phyloP scores from a whole-genome alignment of 169 alveolate species.

The Plasmodium knowlesi region DNA sequence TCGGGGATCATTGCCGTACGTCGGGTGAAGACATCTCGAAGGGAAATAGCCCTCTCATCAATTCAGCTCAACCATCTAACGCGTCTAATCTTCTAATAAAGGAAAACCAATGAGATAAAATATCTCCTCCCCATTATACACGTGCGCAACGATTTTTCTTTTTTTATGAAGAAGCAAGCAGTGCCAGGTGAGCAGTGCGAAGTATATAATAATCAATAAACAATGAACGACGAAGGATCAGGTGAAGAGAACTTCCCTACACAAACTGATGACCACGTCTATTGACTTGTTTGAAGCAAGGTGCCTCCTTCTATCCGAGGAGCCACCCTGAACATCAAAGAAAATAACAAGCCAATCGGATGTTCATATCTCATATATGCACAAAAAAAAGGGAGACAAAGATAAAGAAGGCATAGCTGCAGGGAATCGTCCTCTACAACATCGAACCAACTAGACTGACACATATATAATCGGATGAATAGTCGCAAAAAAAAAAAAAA shows the following conservation, averaged over 20 bases:
- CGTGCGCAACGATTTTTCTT: not conserved
- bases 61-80: not conserved
- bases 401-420: not conserved
- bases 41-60: not conserved
- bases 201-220: not conserved
- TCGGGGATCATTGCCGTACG: not conserved
- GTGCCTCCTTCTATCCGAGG: not conserved
- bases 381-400: not conserved
- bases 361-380: not conserved
- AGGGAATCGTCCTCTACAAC: not conserved
- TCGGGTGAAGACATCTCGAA: not conserved
- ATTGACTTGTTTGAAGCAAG: not conserved
- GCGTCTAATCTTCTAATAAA: not conserved
- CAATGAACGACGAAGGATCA: not conserved
- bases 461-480: not conserved
- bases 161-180: not conserved
- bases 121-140: not conserved
- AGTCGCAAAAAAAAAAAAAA: not conserved
- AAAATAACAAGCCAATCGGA: not conserved
- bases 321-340: not conserved
- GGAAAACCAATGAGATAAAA: not conserved
- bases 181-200: not conserved
- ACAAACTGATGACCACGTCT: not conserved
- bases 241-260: not conserved
- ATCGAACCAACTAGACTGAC: not conserved